Conservation (phyloP, 2,329 filamentous ascomycete species). For the Zelopaecilomyces penicillatus region DNA sequence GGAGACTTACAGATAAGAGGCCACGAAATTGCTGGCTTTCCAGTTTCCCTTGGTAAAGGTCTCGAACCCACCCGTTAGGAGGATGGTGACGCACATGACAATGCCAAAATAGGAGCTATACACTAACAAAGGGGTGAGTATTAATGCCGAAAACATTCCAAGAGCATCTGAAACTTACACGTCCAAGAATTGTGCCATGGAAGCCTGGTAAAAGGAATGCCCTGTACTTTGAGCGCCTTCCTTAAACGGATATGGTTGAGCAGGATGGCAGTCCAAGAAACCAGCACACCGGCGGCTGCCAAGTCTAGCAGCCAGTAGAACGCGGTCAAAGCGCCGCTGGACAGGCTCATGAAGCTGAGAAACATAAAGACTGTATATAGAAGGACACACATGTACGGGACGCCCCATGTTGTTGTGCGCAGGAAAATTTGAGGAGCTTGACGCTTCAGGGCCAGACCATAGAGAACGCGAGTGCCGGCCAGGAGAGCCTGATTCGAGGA, state of each 20-base stretch:
- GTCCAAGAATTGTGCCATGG: conserved; percentile 60
- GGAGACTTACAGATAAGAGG: conserved; percentile 49
- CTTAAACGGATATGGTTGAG: conserved; percentile 51
- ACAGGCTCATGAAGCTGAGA: conserved; percentile 49
- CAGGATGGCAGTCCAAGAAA: conserved; percentile 55
- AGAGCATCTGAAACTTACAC: conserved; percentile 30
- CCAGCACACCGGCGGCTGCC: conserved; percentile 53
- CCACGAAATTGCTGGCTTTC: conserved; percentile 49
- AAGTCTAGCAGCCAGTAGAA: conserved; percentile 59
- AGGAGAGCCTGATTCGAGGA: conserved; percentile 54
- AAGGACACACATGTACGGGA: conserved; percentile 52
- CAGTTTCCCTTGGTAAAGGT: conserved; percentile 54
- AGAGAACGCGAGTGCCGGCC: conserved; percentile 60
- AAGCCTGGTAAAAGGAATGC: conserved; percentile 38
- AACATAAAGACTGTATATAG: conserved; percentile 46
- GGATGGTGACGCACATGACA: conserved; percentile 51
- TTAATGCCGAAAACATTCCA: neutral
- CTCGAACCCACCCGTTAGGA: conserved; percentile 62
- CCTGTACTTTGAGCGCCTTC: conserved; percentile 46
- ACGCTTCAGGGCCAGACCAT: conserved; percentile 56
- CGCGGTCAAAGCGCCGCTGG: conserved; percentile 50
- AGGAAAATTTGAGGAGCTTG: conserved; percentile 57
- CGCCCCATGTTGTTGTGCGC: conserved; percentile 51
- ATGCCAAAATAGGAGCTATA: conserved; percentile 55
- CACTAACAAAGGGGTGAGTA: conserved; percentile 25